Evolutionary conservation across 2,329 filamentous ascomycete species (phyloP).

Genomic region (Penicillium sp.): DNA sequence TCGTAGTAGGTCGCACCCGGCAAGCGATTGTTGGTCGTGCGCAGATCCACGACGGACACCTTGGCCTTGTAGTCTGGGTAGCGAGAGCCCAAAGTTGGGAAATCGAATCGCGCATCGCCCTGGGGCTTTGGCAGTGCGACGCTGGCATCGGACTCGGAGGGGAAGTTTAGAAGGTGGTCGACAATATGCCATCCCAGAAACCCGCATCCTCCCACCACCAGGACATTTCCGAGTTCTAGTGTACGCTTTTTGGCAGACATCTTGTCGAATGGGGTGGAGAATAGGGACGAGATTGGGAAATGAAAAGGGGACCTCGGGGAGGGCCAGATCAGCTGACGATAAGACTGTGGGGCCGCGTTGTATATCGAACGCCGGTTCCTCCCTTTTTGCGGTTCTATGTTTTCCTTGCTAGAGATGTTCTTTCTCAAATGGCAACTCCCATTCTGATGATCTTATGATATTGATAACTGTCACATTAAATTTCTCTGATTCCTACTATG

Average conservation of each 20-base stretch:
- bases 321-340: conserved; percentile 19
- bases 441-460: not conserved
- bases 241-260: conserved; percentile 34
- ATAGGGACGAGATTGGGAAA: not conserved
- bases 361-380: not conserved
- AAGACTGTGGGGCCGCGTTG: conserved; percentile 7
- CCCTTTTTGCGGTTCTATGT: not conserved
- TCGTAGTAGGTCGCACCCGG: conserved; percentile 66
- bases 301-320: conserved; percentile 17
- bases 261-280: conserved; percentile 3
- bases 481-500: not conserved
- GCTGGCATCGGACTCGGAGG: conserved; percentile 43
- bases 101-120: conserved; percentile 37
- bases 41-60: conserved; percentile 71
- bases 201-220: conserved; percentile 79
- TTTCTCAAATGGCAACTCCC: not conserved
- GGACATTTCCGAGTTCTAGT: conserved; percentile 62
- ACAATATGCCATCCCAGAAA: conserved; percentile 83
- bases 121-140: conserved; percentile 37
- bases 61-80: conserved; percentile 47
- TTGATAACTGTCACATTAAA: not conserved
- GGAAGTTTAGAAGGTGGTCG: conserved; percentile 65
- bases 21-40: conserved; percentile 65
- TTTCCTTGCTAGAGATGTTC: not conserved
- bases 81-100: conserved; percentile 37